phyloP scores from a whole-genome alignment of 2,329 filamentous ascomycete species.

The Penicillium palitans region DNA sequence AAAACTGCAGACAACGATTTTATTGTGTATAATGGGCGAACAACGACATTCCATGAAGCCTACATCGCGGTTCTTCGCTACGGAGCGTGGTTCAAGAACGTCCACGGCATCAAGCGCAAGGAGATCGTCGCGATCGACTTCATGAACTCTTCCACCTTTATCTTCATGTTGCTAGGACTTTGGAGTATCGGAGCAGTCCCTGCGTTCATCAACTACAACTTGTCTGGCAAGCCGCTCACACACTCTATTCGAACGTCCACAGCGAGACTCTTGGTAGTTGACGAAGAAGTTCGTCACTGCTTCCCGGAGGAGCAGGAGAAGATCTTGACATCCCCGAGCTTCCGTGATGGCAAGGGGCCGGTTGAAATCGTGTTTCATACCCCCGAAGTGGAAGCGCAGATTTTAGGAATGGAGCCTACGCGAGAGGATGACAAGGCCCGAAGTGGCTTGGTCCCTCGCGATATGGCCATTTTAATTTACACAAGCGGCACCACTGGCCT shows the following conservation, averaged over 20 bases:
- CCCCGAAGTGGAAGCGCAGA: slow-evolving; percentile 57
- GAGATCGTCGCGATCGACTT: slow-evolving; percentile 81
- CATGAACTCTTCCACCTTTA: slow-evolving; percentile 75
- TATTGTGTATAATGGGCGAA: slow-evolving; percentile 67
- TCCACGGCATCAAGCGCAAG: slow-evolving; percentile 62
- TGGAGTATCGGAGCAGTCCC: slow-evolving; percentile 83
- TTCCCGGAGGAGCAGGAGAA: slow-evolving; percentile 45
- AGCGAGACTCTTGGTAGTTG: slow-evolving; percentile 68
- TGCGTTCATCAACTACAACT: slow-evolving; percentile 86
- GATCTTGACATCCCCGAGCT: slow-evolving; percentile 42
- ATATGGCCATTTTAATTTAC: slow-evolving; percentile 75
- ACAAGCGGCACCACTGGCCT: slow-evolving; percentile 84
- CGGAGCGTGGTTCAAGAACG: slow-evolving; percentile 70
- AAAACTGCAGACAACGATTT: slow-evolving; percentile 54
- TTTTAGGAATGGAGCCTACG: slow-evolving; percentile 52
- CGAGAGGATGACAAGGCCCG: slow-evolving; percentile 62
- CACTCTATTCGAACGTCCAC: slow-evolving; percentile 73
- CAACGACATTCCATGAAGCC: slow-evolving; percentile 72
- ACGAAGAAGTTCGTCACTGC: slow-evolving; percentile 62
- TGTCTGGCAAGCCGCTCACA: slow-evolving; percentile 67
- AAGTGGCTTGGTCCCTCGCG: slow-evolving; percentile 51
- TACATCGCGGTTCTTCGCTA: slow-evolving; percentile 72
- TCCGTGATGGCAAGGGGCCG: slow-evolving; percentile 45
- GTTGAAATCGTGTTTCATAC: slow-evolving; percentile 65
- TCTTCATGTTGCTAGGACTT: slow-evolving; percentile 73